Percentiles rank a stretch among this genome's conserved stretches.
Evolutionary conservation across 495 filamentous ascomycete genomes (phyloP).

Genomic region (Neurospora intermedia): DNA sequence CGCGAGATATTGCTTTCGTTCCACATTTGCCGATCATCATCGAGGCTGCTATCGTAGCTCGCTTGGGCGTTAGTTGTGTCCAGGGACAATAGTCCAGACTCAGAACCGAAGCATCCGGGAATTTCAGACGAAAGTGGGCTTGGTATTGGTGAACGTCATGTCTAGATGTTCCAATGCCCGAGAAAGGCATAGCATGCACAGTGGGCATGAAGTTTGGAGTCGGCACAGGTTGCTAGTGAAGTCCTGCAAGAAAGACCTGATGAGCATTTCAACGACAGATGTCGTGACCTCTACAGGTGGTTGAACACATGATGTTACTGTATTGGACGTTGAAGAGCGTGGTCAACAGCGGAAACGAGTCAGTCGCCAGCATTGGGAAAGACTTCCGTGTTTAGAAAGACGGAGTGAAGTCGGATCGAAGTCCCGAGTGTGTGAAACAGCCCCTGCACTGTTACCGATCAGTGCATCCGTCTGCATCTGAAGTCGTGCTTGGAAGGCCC

Average conservation of each 20-base stretch:
- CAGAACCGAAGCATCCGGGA: neutral
- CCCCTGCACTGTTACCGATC: neutral
- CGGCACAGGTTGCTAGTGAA: neutral
- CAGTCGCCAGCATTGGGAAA: neutral
- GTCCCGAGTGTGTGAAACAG: neutral
- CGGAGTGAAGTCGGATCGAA: neutral
- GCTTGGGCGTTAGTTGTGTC: neutral
- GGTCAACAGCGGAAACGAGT: neutral
- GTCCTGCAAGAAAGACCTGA: neutral
- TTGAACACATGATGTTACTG: neutral
- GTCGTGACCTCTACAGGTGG: neutral
- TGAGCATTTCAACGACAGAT: neutral
- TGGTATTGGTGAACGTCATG: neutral
- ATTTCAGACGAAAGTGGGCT: neutral
- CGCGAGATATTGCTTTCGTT: neutral
- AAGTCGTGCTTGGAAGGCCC: neutral
- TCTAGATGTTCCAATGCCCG: neutral
- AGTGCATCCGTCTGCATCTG: neutral
- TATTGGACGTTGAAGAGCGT: neutral
- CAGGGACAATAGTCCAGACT: neutral
- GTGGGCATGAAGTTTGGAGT: neutral
- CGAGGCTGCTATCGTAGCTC: neutral
- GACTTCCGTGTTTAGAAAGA: neutral
- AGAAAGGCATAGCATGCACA: neutral
- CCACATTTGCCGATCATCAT: neutral